Conservation (phyloP, 441 rosid species). For the Populus trichocarpa region DNA sequence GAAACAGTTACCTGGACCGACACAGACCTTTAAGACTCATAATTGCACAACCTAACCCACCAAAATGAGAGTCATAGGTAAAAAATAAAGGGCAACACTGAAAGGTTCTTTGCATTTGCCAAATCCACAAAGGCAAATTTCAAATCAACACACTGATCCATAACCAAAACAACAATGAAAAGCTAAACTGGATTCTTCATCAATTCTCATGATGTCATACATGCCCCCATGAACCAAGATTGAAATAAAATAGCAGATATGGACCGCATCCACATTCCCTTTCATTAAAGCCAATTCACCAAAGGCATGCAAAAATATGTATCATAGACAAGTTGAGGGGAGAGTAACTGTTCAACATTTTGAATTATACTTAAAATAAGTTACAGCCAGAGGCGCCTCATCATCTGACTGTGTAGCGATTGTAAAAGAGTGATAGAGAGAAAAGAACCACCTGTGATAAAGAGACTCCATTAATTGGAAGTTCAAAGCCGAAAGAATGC, state of each 20-base stretch:
- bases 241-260: background rate
- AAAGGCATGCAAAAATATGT: background rate
- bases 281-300: background rate
- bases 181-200: background rate
- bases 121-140: background rate
- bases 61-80: background rate
- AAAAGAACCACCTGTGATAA: conserved; percentile 51
- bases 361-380: no score
- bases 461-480: conserved; percentile 52
- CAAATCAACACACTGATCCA: background rate
- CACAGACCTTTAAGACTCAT: background rate
- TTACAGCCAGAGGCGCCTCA: background rate
- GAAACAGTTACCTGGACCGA: background rate
- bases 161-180: background rate
- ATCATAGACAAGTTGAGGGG: background rate
- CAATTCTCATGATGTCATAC: background rate
- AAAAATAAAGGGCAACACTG: no score
- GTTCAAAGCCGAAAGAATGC: conserved; percentile 37
- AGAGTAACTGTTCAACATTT: background rate
- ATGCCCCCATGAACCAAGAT: background rate
- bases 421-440: conserved; percentile 8
- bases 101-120: background rate
- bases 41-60: background rate
- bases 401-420: background rate
- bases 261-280: background rate